These are phyloP conservation scores for Pseudohyphozyma bogoriensis DNA, from an alignment of 768 basidiomycete genomes.

Conservation along the genomic window DNA sequence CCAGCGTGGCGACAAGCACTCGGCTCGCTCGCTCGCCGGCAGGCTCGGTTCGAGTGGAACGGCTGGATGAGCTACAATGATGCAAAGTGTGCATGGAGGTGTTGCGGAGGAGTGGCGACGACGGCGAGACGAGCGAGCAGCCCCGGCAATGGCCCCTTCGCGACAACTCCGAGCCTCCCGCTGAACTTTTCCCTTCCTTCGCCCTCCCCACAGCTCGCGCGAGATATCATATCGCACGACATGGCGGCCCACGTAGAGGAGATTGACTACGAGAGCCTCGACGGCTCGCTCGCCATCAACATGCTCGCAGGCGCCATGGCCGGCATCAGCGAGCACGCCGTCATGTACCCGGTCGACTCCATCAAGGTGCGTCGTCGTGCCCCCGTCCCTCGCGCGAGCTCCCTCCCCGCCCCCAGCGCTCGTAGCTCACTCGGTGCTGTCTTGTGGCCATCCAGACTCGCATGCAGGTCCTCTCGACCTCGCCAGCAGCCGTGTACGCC, in stretches of 20 bases:
- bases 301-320: conserved; percentile 97
- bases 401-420: not conserved
- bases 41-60: too few relatives aligned
- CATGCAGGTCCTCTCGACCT: conserved; percentile 92
- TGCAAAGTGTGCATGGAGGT: too few relatives aligned
- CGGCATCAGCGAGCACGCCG: conserved; percentile 96
- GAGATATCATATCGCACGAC: too few relatives aligned
- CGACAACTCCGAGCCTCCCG: too few relatives aligned
- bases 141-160: too few relatives aligned
- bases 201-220: not conserved
- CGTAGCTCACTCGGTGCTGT: not conserved
- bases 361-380: conserved; percentile 65
- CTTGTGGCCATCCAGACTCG: conserved; percentile 70
- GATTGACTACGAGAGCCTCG: conserved; percentile 46
- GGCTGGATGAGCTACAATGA: too few relatives aligned
- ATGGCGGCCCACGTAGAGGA: conserved; percentile 26
- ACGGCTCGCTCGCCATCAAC: conserved; percentile 72
- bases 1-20: too few relatives aligned
- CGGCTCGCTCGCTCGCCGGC: too few relatives aligned
- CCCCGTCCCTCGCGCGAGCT: not conserved
- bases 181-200: too few relatives aligned
- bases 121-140: too few relatives aligned
- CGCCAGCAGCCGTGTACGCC: conserved; percentile 74
- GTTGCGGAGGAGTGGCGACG: too few relatives aligned
- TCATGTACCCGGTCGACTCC: conserved; percentile 97